Evolutionary conservation across 1,284 basidiomycete genomes (phyloP).

Genomic region (Flammula alnicola): DNA sequence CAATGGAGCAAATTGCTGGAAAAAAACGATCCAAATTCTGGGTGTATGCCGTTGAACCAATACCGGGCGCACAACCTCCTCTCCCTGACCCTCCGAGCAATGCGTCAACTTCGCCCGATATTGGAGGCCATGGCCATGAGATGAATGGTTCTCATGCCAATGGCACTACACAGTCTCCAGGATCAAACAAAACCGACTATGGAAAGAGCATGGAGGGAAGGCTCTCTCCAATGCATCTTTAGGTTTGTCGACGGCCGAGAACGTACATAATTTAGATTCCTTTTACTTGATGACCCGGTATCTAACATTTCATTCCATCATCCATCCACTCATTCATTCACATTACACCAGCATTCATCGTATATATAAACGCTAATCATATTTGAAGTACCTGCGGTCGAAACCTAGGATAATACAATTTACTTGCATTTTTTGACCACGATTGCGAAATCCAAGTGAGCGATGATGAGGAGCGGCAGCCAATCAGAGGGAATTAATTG

Average conservation of each 20-base stretch:
- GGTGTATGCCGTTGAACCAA: slow-evolving; percentile 80
- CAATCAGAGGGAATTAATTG: slow-evolving; percentile 6
- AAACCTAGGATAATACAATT: slow-evolving; percentile 1
- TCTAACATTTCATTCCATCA: slow-evolving; percentile 14
- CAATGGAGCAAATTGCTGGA: slow-evolving; percentile 71
- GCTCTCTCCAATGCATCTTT: slow-evolving; percentile 32
- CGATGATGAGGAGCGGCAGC: not conserved
- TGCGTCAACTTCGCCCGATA: slow-evolving; percentile 11
- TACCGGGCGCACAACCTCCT: slow-evolving; percentile 37
- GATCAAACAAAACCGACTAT: slow-evolving; percentile 28
- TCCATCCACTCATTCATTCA: slow-evolving; percentile 9
- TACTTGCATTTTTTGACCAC: not conserved
- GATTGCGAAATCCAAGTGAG: not conserved
- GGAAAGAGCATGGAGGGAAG: slow-evolving; percentile 35
- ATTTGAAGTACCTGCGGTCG: slow-evolving; percentile 13
- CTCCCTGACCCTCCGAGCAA: slow-evolving; percentile 15
- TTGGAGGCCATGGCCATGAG: slow-evolving; percentile 24
- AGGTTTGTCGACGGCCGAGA: slow-evolving; percentile 1
- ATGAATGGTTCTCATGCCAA: slow-evolving; percentile 26
- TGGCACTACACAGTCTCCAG: slow-evolving; percentile 4
- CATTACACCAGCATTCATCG: slow-evolving; percentile 14
- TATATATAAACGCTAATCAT: slow-evolving; percentile 24
- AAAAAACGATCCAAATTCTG: slow-evolving; percentile 83
- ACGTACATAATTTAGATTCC: slow-evolving; percentile 6
- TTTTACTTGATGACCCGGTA: slow-evolving; percentile 6